Evolutionary conservation across 169 alveolate species (phyloP).

Genomic region (Plasmodium vivax): DNA sequence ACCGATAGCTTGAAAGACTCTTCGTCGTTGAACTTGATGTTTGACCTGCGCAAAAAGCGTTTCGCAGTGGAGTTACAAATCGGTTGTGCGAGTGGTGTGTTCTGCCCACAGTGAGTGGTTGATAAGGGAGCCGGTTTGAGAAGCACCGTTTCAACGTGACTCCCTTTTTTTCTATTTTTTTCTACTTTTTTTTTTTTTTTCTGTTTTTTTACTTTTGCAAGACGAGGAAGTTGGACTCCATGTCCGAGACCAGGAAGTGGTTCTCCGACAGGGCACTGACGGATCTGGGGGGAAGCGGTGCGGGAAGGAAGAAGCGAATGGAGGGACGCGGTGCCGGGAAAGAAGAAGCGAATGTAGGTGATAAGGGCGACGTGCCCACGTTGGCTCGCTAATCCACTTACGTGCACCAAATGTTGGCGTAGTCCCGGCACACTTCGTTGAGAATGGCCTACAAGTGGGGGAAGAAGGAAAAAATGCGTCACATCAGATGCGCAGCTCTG

Average conservation of each 20-base stretch:
- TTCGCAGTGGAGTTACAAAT: not conserved
- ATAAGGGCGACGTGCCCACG: not conserved
- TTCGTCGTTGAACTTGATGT: slow-evolving; percentile 42
- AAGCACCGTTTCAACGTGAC: not conserved
- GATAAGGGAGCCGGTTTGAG: not conserved
- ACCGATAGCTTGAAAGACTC: slow-evolving; percentile 61
- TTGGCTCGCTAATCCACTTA: not conserved
- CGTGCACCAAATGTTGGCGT: slow-evolving; percentile 70
- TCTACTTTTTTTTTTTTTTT: no score
- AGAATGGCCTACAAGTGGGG: slow-evolving; percentile 9
- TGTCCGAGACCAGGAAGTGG: slow-evolving; percentile 43
- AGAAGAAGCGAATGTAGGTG: not conserved
- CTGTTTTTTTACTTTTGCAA: slow-evolving; percentile 12
- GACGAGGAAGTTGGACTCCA: slow-evolving; percentile 39
- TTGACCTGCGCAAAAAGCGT: slow-evolving; percentile 16
- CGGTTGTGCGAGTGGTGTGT: not conserved
- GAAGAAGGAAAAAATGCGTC: not conserved
- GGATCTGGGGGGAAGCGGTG: not conserved
- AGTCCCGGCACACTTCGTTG: slow-evolving; percentile 68
- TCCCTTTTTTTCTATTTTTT: not conserved
- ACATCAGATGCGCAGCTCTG: not conserved
- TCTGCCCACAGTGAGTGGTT: not conserved
- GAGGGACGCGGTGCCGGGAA: not conserved
- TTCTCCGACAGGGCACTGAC: slow-evolving; percentile 55
- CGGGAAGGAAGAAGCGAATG: not conserved